Conservation (phyloP, 352 stramenopile genomes). For the Globisporangium orthogonon region DNA sequence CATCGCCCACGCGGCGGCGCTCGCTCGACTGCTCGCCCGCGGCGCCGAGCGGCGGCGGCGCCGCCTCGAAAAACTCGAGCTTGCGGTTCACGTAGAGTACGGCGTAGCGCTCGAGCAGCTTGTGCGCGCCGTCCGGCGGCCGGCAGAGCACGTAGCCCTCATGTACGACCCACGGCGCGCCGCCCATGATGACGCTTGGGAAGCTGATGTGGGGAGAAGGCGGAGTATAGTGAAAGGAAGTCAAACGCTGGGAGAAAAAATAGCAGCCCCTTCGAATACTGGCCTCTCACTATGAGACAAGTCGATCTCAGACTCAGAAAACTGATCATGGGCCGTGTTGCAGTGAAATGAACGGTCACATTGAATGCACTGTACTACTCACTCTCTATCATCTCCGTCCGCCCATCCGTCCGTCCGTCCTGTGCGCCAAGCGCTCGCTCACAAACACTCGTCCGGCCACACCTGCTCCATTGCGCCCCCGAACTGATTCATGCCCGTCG, state of each 20-base stretch:
- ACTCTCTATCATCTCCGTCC: neutral
- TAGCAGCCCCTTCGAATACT: neutral
- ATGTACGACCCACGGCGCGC: conserved; percentile 46
- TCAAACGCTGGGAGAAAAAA: neutral
- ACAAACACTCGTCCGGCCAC: conserved; percentile 15
- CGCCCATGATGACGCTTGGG: conserved; percentile 18
- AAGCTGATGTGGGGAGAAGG: neutral
- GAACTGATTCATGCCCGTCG: conserved; percentile 25
- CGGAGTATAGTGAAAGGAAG: conserved; percentile 2
- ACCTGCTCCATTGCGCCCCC: conserved; percentile 54
- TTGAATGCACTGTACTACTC: neutral
- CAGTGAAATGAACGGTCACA: too few relatives aligned
- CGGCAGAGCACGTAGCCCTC: conserved; percentile 49
- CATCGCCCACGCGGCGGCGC: conserved; percentile 24
- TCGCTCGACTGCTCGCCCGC: conserved; percentile 12
- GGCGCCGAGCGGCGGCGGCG: neutral
- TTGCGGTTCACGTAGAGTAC: conserved; percentile 79
- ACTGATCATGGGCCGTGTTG: too few relatives aligned
- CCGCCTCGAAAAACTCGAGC: conserved; percentile 57
- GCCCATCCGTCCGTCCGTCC: neutral
- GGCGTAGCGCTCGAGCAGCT: conserved; percentile 45
- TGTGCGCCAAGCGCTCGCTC: neutral
- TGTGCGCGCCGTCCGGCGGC: conserved; percentile 14
- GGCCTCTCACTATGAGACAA: neutral
- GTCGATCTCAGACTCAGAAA: neutral